These are phyloP conservation scores for Cytospora paraplurivora DNA, from an alignment of 2,329 filamentous ascomycete genomes.

Conservation along the genomic window DNA sequence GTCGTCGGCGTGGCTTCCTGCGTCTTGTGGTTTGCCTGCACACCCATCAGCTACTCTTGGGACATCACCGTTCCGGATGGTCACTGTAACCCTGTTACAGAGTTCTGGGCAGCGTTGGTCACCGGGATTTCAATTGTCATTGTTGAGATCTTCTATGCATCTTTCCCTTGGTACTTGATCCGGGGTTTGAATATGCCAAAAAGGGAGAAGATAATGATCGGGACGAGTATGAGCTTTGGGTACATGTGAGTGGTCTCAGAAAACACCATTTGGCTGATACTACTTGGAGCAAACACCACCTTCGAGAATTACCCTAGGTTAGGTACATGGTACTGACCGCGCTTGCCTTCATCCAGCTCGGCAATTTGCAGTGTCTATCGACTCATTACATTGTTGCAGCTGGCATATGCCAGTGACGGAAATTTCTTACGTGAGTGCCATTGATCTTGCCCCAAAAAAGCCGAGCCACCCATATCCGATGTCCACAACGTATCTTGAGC, in stretches of 20 bases:
- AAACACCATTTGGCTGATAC: background rate
- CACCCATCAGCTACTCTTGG: conserved; percentile 22
- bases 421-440: conserved; percentile 18
- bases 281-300: too few relatives aligned
- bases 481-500: background rate
- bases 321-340: background rate
- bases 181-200: conserved; percentile 19
- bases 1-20: background rate
- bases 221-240: conserved; percentile 25
- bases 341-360: background rate
- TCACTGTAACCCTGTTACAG: background rate
- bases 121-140: conserved; percentile 3
- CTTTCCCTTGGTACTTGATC: conserved; percentile 26
- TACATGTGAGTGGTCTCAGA: conserved; percentile 17
- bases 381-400: background rate
- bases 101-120: conserved; percentile 9
- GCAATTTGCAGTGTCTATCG: conserved; percentile 23
- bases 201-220: conserved; percentile 26
- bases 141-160: conserved; percentile 25
- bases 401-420: background rate
- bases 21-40: conserved; percentile 25
- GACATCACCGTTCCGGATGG: conserved; percentile 7
- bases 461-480: background rate
- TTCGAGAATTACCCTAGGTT: too few relatives aligned
- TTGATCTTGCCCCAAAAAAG: background rate